Evolutionary conservation across 2,329 filamentous ascomycete species (phyloP), one percentile per base, ranked within the genome.

Genomic region (Biscogniauxia sp.): DNA sequence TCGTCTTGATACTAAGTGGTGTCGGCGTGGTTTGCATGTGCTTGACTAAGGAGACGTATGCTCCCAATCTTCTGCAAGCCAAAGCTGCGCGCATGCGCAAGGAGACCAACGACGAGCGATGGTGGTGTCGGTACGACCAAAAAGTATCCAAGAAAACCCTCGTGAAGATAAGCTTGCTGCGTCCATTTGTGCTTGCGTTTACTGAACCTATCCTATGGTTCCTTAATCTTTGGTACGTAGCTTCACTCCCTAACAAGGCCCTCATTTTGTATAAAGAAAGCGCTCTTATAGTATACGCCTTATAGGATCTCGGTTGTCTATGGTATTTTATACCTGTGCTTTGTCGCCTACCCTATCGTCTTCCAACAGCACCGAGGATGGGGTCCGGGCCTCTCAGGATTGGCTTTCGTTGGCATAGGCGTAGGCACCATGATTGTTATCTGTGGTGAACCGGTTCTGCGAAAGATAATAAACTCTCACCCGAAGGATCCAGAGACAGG

Each of bases 271-370:
- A 26, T 52, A 9, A 13, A 45, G 3, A 20, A 64, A 20, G 53
- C 20, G 37, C 26, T 17, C 23, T 60, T 50, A 60, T 13, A 62
- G n/a, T 25, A 5, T 23, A 5, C 23, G 19, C 7, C 53, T 3
- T 49, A 9, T 51, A 89, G 88, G 78, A 90, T 93, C 72, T 94
- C 90, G 0, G 79, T 96, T 49, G 86, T 96, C 41, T 97, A 97
- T 73, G 91, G 88, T 19, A 92, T 96, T 50, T 80, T 97, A 1
- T 95, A 95, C 70, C 86, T 97, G 32, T 96, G 92, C 76, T 97
- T 97, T 77, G 89, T 96, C 17, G 92, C 91, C 13, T 96, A 96
- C 73, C 93, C 93, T 0, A 89, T 96, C 61, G 89, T 96, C 60
- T 97, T 95, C 75, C 80, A 82, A 11, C 80, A 89, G 50, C 73